Conservation (phyloP, 441 rosid genomes). For the Erodium chrysanthum region DNA sequence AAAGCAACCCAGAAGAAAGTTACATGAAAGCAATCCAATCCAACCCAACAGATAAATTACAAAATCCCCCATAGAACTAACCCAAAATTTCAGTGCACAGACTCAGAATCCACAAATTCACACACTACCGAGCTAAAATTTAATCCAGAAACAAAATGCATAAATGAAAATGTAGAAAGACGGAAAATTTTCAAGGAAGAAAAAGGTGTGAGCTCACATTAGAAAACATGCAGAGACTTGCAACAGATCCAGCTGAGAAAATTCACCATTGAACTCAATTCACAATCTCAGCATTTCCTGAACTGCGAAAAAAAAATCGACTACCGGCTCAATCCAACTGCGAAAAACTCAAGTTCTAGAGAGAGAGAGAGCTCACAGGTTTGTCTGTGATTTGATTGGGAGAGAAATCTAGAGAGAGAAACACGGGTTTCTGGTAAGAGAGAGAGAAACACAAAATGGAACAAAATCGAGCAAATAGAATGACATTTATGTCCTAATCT, state of each 20-base stretch:
- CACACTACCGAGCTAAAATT: not conserved
- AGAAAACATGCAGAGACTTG: not conserved
- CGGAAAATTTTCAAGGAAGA: not conserved
- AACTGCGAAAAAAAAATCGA: not conserved
- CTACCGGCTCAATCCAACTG: not conserved
- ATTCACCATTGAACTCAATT: not conserved
- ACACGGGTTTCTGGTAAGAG: conserved; percentile 19
- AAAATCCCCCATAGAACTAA: not conserved
- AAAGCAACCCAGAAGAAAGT: not conserved
- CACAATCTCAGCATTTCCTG: not conserved
- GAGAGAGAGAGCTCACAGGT: conserved; percentile 12
- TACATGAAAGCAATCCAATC: not conserved
- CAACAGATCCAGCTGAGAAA: conserved; percentile 2
- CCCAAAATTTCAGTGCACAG: not conserved
- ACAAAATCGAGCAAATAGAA: not conserved
- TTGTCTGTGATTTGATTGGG: conserved; percentile 29
- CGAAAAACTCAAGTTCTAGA: not conserved
- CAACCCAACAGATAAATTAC: not conserved
- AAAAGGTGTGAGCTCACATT: not conserved
- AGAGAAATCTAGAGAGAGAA: conserved; percentile 37
- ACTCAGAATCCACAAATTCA: not conserved
- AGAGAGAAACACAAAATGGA: conserved; percentile 18
- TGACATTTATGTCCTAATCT: not conserved
- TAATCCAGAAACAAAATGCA: not conserved
- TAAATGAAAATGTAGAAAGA: not conserved